phyloP scores from a whole-genome alignment of 169 alveolate genomes.

The Gregarina niphandrodes region DNA sequence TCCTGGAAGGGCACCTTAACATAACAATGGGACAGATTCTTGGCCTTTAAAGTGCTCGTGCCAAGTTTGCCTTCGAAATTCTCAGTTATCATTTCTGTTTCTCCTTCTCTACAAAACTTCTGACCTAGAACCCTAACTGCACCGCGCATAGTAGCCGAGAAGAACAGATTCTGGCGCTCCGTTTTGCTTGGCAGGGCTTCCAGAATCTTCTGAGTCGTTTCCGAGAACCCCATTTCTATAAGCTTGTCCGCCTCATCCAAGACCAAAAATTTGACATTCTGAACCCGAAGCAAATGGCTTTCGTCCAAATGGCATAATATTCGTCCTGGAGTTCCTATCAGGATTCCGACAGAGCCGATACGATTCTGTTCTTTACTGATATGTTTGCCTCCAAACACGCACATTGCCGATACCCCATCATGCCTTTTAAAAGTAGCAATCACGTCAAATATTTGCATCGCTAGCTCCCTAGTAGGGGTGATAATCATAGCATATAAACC shows the following conservation, averaged over 20 bases:
- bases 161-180: slow-evolving; percentile 51
- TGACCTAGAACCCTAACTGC: too few species aligned
- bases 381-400: slow-evolving; percentile 70
- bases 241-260: slow-evolving; percentile 78
- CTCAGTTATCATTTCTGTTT: too few species aligned
- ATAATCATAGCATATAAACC: slow-evolving; percentile 60
- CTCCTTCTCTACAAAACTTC: too few species aligned
- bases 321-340: slow-evolving; percentile 83
- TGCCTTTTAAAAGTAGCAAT: slow-evolving; percentile 39
- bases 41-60: slow-evolving; percentile 35
- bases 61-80: too few species aligned
- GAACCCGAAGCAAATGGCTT: slow-evolving; percentile 30
- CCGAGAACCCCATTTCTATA: slow-evolving; percentile 64
- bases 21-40: slow-evolving; percentile 43
- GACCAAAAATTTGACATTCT: slow-evolving; percentile 54
- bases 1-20: slow-evolving; percentile 52
- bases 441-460: slow-evolving; percentile 63
- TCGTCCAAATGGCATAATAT: slow-evolving; percentile 71
- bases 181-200: slow-evolving; percentile 32
- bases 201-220: slow-evolving; percentile 48
- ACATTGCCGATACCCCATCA: slow-evolving; percentile 61
- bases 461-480: slow-evolving; percentile 74
- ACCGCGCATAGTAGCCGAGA: slow-evolving; percentile 73
- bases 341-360: slow-evolving; percentile 36
- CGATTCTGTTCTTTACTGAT: slow-evolving; percentile 52